These are phyloP conservation scores for Fusarium euwallaceae DNA, from an alignment of 2,329 filamentous ascomycete genomes.

Conservation along the genomic window DNA sequence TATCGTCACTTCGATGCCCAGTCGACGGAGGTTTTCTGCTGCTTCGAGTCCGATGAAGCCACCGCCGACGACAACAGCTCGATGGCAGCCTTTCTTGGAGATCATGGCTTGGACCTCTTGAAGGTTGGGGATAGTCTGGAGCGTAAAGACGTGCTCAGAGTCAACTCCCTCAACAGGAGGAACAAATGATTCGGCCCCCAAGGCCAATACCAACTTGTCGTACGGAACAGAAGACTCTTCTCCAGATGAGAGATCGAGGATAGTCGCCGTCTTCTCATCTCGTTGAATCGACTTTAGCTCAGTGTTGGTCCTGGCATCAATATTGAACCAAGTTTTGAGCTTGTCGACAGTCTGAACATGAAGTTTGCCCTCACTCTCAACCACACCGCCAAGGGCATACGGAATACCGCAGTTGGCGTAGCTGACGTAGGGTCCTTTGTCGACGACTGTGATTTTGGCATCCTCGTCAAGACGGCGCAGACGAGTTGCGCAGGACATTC, in stretches of 20 bases:
- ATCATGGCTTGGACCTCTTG: conserved; percentile 9
- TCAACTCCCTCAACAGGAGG: conserved; percentile 1
- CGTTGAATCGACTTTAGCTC: conserved; percentile 12
- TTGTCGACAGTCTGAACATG: conserved; percentile 6
- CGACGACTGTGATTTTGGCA: conserved; percentile 16
- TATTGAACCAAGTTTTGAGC: conserved; percentile 17
- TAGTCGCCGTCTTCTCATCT: neutral
- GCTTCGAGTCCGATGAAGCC: conserved; percentile 28
- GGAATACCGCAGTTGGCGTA: conserved; percentile 25
- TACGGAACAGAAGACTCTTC: neutral
- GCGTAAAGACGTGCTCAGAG: conserved; percentile 11
- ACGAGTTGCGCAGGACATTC: conserved; percentile 24
- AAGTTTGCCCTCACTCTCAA: conserved; percentile 6
- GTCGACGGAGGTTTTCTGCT: conserved; percentile 15
- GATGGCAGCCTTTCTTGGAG: neutral
- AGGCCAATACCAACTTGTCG: neutral
- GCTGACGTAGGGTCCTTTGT: conserved; percentile 15
- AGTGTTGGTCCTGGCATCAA: conserved; percentile 4
- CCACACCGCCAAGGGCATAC: conserved; percentile 12
- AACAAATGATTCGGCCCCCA: neutral
- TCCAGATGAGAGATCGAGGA: neutral
- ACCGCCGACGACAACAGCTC: conserved; percentile 9
- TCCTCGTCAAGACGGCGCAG: conserved; percentile 18
- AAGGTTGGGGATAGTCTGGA: conserved; percentile 19
- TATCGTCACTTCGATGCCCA: conserved; percentile 16